Evolutionary conservation across 2,329 filamentous ascomycete species (phyloP), one percentile per base, ranked within the genome.

Genomic region (Verticillium alfalfae): DNA sequence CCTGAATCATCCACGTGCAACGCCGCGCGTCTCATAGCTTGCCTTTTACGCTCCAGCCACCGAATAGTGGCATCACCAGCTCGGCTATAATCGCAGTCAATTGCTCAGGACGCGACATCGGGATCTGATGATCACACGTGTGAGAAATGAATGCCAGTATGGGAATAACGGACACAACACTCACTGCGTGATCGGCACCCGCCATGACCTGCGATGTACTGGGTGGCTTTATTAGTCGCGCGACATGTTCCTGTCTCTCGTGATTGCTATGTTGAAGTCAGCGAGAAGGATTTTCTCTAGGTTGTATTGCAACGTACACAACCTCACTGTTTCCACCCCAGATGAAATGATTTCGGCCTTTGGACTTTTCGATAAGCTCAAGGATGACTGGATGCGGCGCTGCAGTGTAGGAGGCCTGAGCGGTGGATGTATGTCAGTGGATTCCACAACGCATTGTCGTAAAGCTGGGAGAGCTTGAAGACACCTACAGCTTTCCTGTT

Each of bases 401-500:
- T 12, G 62, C 62, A 12, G 59, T 56, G 37, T 61, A 63, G 9
- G 62, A 59, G 3, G 62, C 62, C 62, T 63, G 16, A 12, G 26
- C 16, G 34, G 8, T 7, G 9, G 8, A 8, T 26, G 8, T 26
- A 12, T 26, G 18, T 49, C 18, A 49, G 45, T 26, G 26, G 26
- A 26, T 26, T 26, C 26, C 26, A 26, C 26, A 26, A 22, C 9
- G 18, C 9, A 26, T 26, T 26, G 3, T 8, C n/a, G 22, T 13
- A 10, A 26, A 5, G n/a, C 18, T 26, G 8, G 12, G 12, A 1
- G n/a, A 26, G 12, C 45, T 13, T 22, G 18, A n/a, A 10, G 37
- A 34, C 0, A 39, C 62, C 15, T 60, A 61, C 62, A 22, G 62
- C 52, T n/a, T n/a, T 63, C 62, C 13, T 63, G 62, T 13, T 61